Evolutionary conservation across 2,329 filamentous ascomycete species (phyloP).

Genomic region (Fusarium sp.): DNA sequence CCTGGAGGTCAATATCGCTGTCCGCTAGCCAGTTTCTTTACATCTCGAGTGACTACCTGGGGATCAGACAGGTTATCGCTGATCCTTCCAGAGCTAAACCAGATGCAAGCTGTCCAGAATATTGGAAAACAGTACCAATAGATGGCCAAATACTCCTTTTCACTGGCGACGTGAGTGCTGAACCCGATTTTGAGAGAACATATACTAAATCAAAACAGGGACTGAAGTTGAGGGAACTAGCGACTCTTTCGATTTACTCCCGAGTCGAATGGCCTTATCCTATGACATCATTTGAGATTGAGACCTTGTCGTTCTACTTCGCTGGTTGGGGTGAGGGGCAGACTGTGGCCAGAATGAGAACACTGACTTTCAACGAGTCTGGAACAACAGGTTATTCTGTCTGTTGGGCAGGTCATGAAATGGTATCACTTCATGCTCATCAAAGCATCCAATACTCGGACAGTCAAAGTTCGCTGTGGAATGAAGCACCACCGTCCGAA

Average conservation of each 20-base stretch:
- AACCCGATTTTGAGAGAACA: accelerated
- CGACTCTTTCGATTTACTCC: background rate
- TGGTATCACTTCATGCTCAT: conserved; percentile 15
- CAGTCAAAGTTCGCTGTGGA: accelerated
- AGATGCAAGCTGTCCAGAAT: background rate
- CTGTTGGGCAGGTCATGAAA: conserved; percentile 13
- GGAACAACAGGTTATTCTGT: conserved; percentile 20
- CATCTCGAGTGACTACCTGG: conserved; percentile 22
- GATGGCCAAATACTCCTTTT: background rate
- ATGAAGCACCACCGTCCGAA: background rate
- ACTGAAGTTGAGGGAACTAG: conserved; percentile 9
- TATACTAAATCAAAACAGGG: conserved; percentile 3
- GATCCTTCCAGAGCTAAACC: accelerated
- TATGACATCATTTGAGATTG: background rate
- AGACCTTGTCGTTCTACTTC: conserved; percentile 7
- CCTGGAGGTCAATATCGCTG: accelerated
- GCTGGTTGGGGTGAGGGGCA: conserved; percentile 25
- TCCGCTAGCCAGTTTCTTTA: background rate
- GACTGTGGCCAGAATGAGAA: conserved; percentile 9
- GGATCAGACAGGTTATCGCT: conserved; percentile 12
- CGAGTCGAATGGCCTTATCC: conserved; percentile 9
- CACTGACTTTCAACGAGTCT: conserved; percentile 17
- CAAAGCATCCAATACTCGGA: accelerated
- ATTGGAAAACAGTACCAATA: conserved; percentile 19
- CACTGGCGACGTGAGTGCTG: conserved; percentile 13